Evolutionary conservation across 1,139 yeast species (phyloP).

Genomic region (Komagataea norvegica): DNA sequence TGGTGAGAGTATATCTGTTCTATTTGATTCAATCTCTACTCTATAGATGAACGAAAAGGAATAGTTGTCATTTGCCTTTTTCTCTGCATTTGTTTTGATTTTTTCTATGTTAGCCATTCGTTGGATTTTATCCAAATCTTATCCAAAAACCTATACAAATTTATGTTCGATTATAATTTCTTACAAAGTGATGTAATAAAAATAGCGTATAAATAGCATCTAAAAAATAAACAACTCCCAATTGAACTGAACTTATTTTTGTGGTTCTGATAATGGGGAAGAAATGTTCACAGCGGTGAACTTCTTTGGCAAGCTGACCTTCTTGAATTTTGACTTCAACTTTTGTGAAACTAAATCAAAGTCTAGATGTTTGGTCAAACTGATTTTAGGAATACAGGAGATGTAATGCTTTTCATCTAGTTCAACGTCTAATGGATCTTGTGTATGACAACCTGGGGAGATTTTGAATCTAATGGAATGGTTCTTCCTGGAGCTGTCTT

Average conservation of each 20-base stretch:
- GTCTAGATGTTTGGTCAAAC: slow-evolving; percentile 89
- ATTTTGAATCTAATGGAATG: slow-evolving; percentile 84
- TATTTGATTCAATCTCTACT: slow-evolving; percentile 80
- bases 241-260: background rate
- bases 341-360: slow-evolving; percentile 84
- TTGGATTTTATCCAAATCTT: too few relatives aligned
- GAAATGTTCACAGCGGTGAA: slow-evolving; percentile 87
- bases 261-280: slow-evolving; percentile 42
- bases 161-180: too few relatives aligned
- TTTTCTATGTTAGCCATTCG: background rate
- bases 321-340: slow-evolving; percentile 72
- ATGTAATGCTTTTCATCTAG: slow-evolving; percentile 95
- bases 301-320: slow-evolving; percentile 88
- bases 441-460: slow-evolving; percentile 98
- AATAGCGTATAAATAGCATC: too few relatives aligned
- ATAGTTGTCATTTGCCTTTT: background rate
- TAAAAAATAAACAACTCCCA: too few relatives aligned
- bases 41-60: slow-evolving; percentile 16
- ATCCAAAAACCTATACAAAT: too few relatives aligned
- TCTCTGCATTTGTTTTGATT: background rate
- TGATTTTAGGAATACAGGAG: slow-evolving; percentile 88
- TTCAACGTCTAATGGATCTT: slow-evolving; percentile 94
- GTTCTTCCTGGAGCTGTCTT: slow-evolving; percentile 68
- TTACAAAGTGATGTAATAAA: too few relatives aligned
- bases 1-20: slow-evolving; percentile 90